Percentiles rank a stretch among this genome's conserved stretches.
Evolutionary conservation across 805 yeast genomes (phyloP).

Genomic region (Wickerhamiella dianesei): DNA sequence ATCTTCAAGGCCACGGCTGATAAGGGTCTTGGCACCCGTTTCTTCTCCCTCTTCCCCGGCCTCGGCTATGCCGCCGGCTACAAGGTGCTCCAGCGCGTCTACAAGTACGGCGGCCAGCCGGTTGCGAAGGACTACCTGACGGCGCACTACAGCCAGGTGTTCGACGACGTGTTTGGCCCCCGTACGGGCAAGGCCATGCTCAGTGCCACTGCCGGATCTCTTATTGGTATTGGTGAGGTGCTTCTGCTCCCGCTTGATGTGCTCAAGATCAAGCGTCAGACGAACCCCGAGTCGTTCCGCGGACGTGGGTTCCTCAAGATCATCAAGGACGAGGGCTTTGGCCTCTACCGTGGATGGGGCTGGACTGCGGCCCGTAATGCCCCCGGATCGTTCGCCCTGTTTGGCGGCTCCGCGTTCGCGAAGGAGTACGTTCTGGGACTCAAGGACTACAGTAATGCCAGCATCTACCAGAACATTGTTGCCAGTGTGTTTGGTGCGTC

Average conservation of each 20-base stretch:
- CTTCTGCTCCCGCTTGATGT: conserved; percentile 92
- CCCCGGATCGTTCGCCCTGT: conserved; percentile 94
- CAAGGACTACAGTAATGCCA: conserved; percentile 75
- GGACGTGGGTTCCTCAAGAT: conserved; percentile 93
- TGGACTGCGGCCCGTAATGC: conserved; percentile 99
- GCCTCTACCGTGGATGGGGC: conserved; percentile 96
- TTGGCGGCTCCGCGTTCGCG: conserved; percentile 98
- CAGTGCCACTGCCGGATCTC: conserved; percentile 94
- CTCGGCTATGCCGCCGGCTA: conserved; percentile 96
- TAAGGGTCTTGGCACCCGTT: conserved; percentile 54
- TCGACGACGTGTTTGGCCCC: conserved; percentile 69
- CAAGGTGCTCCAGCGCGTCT: conserved; percentile 91
- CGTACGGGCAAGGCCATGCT: conserved; percentile 95
- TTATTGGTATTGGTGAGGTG: conserved; percentile 93
- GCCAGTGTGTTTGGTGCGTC: conserved; percentile 95
- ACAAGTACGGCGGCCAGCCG: conserved; percentile 99
- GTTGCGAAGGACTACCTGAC: conserved; percentile 88
- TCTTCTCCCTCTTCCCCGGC: conserved; percentile 88
- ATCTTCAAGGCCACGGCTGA: conserved; percentile 73
- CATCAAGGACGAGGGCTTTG: conserved; percentile 79
- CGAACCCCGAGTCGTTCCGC: conserved; percentile 98
- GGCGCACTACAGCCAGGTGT: conserved; percentile 53
- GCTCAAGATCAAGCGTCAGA: conserved; percentile 94
- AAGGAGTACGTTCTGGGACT: conserved; percentile 87
- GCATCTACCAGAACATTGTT: conserved; percentile 89